Evolutionary conservation across 2,329 filamentous ascomycete species (phyloP).

Genomic region (Pezicula carpinea): DNA sequence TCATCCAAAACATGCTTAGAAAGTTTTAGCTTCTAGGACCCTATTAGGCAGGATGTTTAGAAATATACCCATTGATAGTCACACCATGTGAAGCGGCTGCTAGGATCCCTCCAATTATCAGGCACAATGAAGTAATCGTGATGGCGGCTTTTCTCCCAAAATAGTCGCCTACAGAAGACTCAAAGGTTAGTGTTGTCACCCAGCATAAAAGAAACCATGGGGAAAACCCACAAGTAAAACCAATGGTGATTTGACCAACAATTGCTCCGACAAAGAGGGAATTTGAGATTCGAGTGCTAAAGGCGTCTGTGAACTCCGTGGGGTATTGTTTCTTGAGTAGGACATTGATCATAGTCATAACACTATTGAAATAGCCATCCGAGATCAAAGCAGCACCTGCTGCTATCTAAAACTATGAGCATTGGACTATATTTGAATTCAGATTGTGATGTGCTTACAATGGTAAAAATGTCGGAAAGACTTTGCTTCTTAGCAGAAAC

Average conservation of each 20-base stretch:
- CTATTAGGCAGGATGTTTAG: neutral
- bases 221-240: conserved; percentile 24
- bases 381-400: conserved; percentile 27
- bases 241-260: conserved; percentile 36
- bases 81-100: conserved; percentile 39
- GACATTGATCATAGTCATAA: conserved; percentile 32
- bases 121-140: conserved; percentile 38
- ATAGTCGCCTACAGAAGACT: conserved; percentile 29
- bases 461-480: conserved; percentile 26
- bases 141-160: conserved; percentile 42
- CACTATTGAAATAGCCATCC: conserved; percentile 32
- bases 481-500: conserved; percentile 19
- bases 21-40: neutral
- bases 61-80: conserved; percentile 32
- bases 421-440: neutral
- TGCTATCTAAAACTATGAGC: conserved; percentile 20
- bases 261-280: conserved; percentile 37
- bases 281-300: conserved; percentile 36
- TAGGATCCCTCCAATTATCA: conserved; percentile 41
- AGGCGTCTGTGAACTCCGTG: conserved; percentile 14
- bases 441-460: conserved; percentile 8
- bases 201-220: neutral
- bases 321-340: conserved; percentile 25
- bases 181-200: neutral
- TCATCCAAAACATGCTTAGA: conserved; percentile 46